phyloP scores from a whole-genome alignment of 139 green algal genomes.

The Helicosporidium sp. region DNA sequence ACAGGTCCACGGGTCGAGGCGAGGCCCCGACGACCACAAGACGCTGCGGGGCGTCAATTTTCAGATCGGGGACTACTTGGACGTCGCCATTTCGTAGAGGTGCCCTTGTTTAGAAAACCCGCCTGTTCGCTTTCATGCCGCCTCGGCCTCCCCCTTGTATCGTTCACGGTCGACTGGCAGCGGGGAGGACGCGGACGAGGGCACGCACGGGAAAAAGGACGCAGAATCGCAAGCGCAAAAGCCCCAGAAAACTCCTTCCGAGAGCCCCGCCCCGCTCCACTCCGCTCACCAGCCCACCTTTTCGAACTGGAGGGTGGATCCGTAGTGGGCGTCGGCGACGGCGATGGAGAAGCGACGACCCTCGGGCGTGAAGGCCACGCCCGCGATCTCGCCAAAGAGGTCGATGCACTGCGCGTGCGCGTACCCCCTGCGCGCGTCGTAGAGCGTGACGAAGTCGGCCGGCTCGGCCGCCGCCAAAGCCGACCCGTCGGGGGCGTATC shows the following conservation, averaged over 20 bases:
- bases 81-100: constrained; percentile 10
- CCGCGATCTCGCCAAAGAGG: constrained; percentile 55
- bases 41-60: constrained; percentile 59
- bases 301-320: constrained; percentile 10
- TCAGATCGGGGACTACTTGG: constrained; percentile 35
- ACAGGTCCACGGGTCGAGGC: constrained; percentile 19
- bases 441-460: constrained; percentile 82
- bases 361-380: constrained; percentile 21
- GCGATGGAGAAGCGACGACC: constrained; percentile 12
- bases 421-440: constrained; percentile 39
- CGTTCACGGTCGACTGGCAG: too few species aligned
- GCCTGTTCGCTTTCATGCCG: too few species aligned
- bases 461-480: constrained; percentile 69
- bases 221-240: too few species aligned
- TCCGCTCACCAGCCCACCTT: too few species aligned
- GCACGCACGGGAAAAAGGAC: too few species aligned
- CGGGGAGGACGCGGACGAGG: too few species aligned
- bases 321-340: constrained; percentile 16
- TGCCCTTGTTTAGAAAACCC: too few species aligned
- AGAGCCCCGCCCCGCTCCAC: too few species aligned
- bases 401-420: constrained; percentile 41
- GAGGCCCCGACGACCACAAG: constrained; percentile 55
- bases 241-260: too few species aligned
- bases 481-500: constrained; percentile 48
- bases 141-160: too few species aligned